Percentiles rank a stretch among this genome's conserved stretches.
Conservation (phyloP, 2,329 filamentous ascomycete species). For the Colletotrichum tanaceti region DNA sequence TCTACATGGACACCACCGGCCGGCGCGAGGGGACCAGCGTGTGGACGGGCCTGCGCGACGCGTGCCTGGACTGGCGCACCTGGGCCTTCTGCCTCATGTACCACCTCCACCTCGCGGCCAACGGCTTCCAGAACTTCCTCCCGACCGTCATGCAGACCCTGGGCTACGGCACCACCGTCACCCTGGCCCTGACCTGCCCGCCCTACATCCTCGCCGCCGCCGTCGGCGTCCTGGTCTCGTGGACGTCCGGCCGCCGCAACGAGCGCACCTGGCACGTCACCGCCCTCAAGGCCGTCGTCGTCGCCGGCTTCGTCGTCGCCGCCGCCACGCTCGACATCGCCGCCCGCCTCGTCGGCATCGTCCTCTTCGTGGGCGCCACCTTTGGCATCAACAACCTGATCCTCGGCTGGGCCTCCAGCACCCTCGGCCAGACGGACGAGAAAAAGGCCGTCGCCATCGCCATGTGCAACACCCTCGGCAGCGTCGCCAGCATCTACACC, state of each 20-base stretch:
- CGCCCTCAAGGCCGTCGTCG: slow-evolving; percentile 53
- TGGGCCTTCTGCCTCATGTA: slow-evolving; percentile 47
- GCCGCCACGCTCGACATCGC: slow-evolving; percentile 46
- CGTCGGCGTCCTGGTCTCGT: slow-evolving; percentile 51
- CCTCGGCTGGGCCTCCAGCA: slow-evolving; percentile 55
- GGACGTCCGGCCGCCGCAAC: slow-evolving; percentile 58
- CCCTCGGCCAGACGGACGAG: slow-evolving; percentile 58
- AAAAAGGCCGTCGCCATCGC: slow-evolving; percentile 59
- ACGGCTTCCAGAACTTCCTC: slow-evolving; percentile 79
- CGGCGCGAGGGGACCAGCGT: slow-evolving; percentile 51
- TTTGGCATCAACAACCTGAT: slow-evolving; percentile 58
- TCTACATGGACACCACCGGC: slow-evolving; percentile 47
- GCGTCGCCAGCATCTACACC: slow-evolving; percentile 53
- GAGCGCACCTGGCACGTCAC: slow-evolving; percentile 62
- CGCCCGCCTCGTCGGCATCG: slow-evolving; percentile 47
- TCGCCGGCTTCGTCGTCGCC: slow-evolving; percentile 52
- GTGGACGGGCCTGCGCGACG: slow-evolving; percentile 48
- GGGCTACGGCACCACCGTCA: slow-evolving; percentile 53
- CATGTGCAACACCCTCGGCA: slow-evolving; percentile 53
- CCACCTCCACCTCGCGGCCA: slow-evolving; percentile 52
- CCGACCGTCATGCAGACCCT: slow-evolving; percentile 78
- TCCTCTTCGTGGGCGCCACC: slow-evolving; percentile 52
- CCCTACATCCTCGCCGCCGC: slow-evolving; percentile 55
- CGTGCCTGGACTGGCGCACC: slow-evolving; percentile 44
- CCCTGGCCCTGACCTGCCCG: slow-evolving; percentile 61